Evolutionary conservation across 345 rosid species (phyloP), one percentile per base, ranked within the genome.

Genomic region (Gossypium herbaceum): DNA sequence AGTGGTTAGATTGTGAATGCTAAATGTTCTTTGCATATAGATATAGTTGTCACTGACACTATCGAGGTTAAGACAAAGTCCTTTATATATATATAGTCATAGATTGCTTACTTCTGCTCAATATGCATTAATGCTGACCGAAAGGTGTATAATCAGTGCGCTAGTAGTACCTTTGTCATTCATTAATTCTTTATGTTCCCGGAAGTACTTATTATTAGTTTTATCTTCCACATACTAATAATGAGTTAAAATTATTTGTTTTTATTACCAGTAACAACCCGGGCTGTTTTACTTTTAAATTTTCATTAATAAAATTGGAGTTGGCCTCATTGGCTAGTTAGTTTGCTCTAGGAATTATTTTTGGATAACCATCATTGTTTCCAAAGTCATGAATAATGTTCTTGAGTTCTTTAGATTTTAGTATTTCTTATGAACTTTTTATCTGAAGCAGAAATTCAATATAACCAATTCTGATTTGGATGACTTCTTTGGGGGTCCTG

Each of bases 401-500:
- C 44, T 60, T 64, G 56, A 68, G 39, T 25, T 44, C 77, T 71
- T 47, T 63, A 68, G n/a, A n/a, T 41, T 68, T 72, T 48, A 73
- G 25, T 73, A 25, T 59, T 54, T 72, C 68, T 80, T 27, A 73
- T 76, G 11, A 65, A 11, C 39, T 56, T 17, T 73, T 73, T 44
- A 68, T 48, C 77, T 75, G 68, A 56, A 77, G 76, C 87, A 90
- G 90, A 86, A 83, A 77, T 88, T 83, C 75, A 88, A 90, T 75
- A 77, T 85, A 17, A 85, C 88, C 77, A 77, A 22, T 27, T 82
- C 84, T 55, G 84, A 88, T 62, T 76, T 90, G 85, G 88, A 84
- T 81, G 84, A 84, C 78, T 88, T 90, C 81, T 90, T 90, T 76
- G 91, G 92, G 62, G 94, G 94, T 29, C 94, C 94, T 68, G 94